Base-by-base conservation (phyloP, 129 eudicot species). In the Cynara cardunculus region DNA sequence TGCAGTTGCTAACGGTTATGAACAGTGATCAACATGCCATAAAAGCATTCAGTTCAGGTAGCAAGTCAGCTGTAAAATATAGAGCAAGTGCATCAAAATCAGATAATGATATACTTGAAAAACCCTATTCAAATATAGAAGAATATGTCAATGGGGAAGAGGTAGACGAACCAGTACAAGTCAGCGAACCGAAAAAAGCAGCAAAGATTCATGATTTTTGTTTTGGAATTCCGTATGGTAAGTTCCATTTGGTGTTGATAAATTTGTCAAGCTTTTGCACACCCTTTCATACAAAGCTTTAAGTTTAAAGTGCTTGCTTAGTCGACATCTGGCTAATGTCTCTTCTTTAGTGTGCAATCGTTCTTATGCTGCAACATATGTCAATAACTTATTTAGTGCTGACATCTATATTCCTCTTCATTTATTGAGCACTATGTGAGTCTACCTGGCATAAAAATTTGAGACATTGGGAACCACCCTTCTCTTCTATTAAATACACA, bases 201-300 rank as follows among this genome's bases (percentile, higher is more conserved):
- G 94, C 98, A 16, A 94, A 79, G 83, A 94, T 94, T 65, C 98
- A 94, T 69, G 98, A 94, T 79, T 94, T 94, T 81, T 94, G 98
- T 84, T 87, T 94, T 75, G 98, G 98, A 73, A 94, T 94, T 74
- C 98, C 98, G 21, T 94, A 86, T 76, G 97, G 98, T 91, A 77
- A 87, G 98, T 88, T 62, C 44, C 73, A n/a, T 80, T 61, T 35
- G 46, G 26, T 34, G 76, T 32, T 14, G 44, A 65, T 28, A 10
- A 32, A 4, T n/a, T 64, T 49, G 3, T 72, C 37, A 19, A 56
- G 59, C 4, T 59, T 78, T 70, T 41, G 18, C 53, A 53, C 22
- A 18, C 8, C 53, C 1, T 53, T 53, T 53, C 10, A 4, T 56
- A 56, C 65, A 56, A 56, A 56, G 24, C 24, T 56, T 56, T 56